phyloP scores from a whole-genome alignment of 2,329 filamentous ascomycete genomes.

The Didymellaceae sp. region DNA sequence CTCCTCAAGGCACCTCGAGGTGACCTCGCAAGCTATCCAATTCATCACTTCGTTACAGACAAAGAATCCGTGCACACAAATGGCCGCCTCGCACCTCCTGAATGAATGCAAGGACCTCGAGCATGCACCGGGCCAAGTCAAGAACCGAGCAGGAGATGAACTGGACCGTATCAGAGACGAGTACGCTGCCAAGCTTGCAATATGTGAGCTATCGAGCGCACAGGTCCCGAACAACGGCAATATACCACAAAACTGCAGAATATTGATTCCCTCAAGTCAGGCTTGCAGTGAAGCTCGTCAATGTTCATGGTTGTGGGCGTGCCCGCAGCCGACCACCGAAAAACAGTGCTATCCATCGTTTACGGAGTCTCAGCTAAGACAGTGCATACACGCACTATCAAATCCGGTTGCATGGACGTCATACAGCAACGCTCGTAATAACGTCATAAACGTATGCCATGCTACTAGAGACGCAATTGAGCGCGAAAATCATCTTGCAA shows the following conservation, averaged over 20 bases:
- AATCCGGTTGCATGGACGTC: no score
- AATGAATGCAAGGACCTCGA: constrained; percentile 61
- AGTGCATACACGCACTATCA: no score
- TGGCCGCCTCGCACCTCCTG: constrained; percentile 60
- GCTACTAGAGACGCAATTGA: constrained; percentile 65
- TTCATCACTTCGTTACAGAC: constrained; percentile 33
- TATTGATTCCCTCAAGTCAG: constrained; percentile 53
- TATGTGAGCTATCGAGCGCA: constrained; percentile 66
- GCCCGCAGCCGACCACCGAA: constrained; percentile 17
- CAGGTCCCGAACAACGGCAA: constrained; percentile 44
- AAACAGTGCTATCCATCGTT: constrained; percentile 45
- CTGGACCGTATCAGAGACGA: constrained; percentile 57
- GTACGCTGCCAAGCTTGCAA: constrained; percentile 67
- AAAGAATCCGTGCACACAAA: constrained; percentile 55
- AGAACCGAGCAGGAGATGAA: constrained; percentile 34
- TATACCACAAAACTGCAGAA: constrained; percentile 59
- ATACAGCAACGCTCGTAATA: constrained; percentile 67
- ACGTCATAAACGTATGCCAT: constrained; percentile 67
- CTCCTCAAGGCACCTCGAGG: constrained; percentile 29
- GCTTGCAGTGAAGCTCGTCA: constrained; percentile 36
- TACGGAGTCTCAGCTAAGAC: constrained; percentile 49
- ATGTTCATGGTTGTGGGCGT: constrained; percentile 36
- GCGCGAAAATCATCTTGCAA: constrained; percentile 53
- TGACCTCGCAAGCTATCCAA: constrained; percentile 34
- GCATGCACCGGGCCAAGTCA: constrained; percentile 34